These are phyloP conservation scores for Sclerotinia minor DNA, from an alignment of 2,329 filamentous ascomycete species.

Conservation along the genomic window DNA sequence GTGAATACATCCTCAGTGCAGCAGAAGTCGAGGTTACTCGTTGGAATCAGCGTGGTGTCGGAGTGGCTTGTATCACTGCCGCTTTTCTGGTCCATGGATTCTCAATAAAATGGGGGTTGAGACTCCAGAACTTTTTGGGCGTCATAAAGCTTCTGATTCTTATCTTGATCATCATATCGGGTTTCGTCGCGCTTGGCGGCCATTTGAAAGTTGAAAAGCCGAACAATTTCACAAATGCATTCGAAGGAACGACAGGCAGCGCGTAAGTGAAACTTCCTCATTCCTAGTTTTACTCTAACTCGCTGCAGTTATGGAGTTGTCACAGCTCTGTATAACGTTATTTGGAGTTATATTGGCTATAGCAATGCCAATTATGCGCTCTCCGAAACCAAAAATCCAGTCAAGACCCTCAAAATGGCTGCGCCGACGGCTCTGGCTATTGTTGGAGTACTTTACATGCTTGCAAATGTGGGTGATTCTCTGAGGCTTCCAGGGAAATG, in stretches of 20 bases:
- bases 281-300: background rate
- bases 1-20: slow-evolving; percentile 68
- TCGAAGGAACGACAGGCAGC: slow-evolving; percentile 64
- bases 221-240: slow-evolving; percentile 63
- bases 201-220: slow-evolving; percentile 61
- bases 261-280: slow-evolving; percentile 44
- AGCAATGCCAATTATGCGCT: slow-evolving; percentile 68
- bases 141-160: slow-evolving; percentile 66
- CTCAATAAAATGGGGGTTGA: slow-evolving; percentile 64
- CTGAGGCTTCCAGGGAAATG: background rate
- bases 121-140: slow-evolving; percentile 66
- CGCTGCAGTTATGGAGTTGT: slow-evolving; percentile 54
- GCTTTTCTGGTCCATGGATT: slow-evolving; percentile 66
- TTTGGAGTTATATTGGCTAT: slow-evolving; percentile 70
- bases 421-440: slow-evolving; percentile 59
- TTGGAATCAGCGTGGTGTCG: slow-evolving; percentile 68
- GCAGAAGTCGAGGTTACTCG: slow-evolving; percentile 60
- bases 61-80: slow-evolving; percentile 64
- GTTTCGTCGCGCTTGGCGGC: slow-evolving; percentile 56
- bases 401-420: slow-evolving; percentile 64
- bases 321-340: slow-evolving; percentile 70
- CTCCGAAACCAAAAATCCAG: slow-evolving; percentile 65
- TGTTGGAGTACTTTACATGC: slow-evolving; percentile 63
- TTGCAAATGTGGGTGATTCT: slow-evolving; percentile 51
- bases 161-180: slow-evolving; percentile 63